These are phyloP conservation scores for Fusarium sp. DNA, from an alignment of 2,329 filamentous ascomycete species.

Conservation along the genomic window DNA sequence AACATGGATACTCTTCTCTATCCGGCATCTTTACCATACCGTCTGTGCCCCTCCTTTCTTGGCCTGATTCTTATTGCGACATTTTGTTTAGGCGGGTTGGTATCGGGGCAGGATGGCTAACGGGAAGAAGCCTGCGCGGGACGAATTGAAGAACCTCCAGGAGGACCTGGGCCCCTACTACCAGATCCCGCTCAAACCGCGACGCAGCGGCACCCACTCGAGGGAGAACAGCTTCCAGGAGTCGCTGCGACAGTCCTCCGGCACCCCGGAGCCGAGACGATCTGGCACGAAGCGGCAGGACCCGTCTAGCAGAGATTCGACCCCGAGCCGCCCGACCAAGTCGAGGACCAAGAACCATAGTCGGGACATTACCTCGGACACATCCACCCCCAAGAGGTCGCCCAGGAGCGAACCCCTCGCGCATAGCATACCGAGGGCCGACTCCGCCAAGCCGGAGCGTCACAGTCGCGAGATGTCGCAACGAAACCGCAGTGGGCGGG, in stretches of 20 bases:
- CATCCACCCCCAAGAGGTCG: constrained; percentile 40
- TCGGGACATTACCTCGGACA: constrained; percentile 33
- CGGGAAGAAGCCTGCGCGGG: constrained; percentile 47
- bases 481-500: constrained; percentile 58
- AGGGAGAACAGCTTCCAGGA: constrained; percentile 41
- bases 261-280: constrained; percentile 42
- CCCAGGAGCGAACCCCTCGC: constrained; percentile 36
- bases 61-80: constrained; percentile 48
- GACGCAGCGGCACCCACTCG: constrained; percentile 41
- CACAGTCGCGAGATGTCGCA: constrained; percentile 54
- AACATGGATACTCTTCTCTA: background rate
- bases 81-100: constrained; percentile 46
- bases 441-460: constrained; percentile 39
- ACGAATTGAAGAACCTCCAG: constrained; percentile 50
- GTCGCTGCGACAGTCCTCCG: constrained; percentile 36
- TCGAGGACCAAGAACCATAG: constrained; percentile 38
- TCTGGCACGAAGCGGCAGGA: constrained; percentile 40
- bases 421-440: constrained; percentile 36
- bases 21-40: constrained; percentile 11
- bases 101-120: constrained; percentile 51
- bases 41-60: constrained; percentile 34
- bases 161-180: constrained; percentile 52
- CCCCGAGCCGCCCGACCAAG: constrained; percentile 38
- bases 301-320: constrained; percentile 44
- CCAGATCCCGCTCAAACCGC: constrained; percentile 41